These are phyloP conservation scores for Apiospora malaysiana DNA, from an alignment of 2,329 filamentous ascomycete species.

Conservation along the genomic window DNA sequence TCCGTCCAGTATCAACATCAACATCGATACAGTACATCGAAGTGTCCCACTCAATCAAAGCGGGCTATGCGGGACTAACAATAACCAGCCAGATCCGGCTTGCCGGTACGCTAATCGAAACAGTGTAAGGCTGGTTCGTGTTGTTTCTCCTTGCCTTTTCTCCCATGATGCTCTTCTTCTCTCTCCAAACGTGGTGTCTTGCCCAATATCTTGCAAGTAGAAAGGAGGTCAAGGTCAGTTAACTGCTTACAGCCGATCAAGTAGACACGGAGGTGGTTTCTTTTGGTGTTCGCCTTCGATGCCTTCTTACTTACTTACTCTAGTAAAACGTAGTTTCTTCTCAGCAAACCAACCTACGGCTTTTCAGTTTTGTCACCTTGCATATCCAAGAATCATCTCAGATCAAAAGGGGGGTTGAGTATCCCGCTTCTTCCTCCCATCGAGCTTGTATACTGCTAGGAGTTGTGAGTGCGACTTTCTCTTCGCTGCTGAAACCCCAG, in stretches of 20 bases:
- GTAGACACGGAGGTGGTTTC: background rate
- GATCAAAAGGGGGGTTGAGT: background rate
- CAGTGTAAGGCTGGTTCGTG: background rate
- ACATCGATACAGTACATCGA: background rate
- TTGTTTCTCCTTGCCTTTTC: background rate
- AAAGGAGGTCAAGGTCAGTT: background rate
- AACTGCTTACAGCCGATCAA: too few species aligned
- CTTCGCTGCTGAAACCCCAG: background rate
- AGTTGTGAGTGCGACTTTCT: background rate
- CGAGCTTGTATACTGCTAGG: background rate
- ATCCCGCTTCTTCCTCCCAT: background rate
- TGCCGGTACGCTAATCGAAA: slow-evolving; percentile 6
- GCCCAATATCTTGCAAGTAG: background rate
- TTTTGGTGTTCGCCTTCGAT: background rate
- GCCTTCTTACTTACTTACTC: too few species aligned
- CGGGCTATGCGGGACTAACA: background rate
- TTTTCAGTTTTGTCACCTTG: background rate
- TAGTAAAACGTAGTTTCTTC: background rate
- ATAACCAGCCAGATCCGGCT: background rate
- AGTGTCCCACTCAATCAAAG: background rate
- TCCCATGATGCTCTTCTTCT: background rate
- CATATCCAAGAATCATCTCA: background rate
- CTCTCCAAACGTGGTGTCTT: too few species aligned
- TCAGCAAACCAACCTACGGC: background rate
- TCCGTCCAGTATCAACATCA: too few species aligned